These are phyloP conservation scores for Oryza meyeriana DNA, from an alignment of 176 grass and related monocot species.

Conservation along the genomic window DNA sequence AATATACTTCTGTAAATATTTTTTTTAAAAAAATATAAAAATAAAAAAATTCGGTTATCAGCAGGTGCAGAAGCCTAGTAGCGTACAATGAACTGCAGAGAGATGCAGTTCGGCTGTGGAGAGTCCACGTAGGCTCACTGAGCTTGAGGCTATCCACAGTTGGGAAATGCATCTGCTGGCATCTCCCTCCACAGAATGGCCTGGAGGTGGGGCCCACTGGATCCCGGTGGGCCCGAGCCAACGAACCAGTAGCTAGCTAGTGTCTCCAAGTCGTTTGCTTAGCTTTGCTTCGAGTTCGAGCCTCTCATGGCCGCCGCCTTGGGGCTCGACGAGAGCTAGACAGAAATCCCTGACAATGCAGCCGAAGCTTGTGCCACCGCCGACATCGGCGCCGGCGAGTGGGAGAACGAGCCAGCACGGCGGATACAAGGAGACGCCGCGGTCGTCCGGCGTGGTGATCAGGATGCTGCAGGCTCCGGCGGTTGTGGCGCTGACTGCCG, in stretches of 20 bases:
- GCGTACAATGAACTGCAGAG: background rate
- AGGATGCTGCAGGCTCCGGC: slow-evolving; percentile 49
- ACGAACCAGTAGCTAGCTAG: background rate
- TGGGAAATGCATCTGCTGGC: background rate
- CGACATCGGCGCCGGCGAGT: background rate
- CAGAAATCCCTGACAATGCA: background rate
- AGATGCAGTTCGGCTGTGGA: background rate
- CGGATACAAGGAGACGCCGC: background rate
- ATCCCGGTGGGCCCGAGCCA: background rate
- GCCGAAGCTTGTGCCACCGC: background rate
- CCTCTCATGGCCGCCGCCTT: background rate
- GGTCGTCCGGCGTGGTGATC: background rate
- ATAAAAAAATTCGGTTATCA: no score
- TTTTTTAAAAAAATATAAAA: no score
- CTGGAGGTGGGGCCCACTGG: background rate
- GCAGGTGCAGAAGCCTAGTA: no score
- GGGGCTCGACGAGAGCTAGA: background rate
- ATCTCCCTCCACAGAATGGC: background rate
- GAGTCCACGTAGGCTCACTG: slow-evolving; percentile 21
- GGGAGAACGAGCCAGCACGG: background rate
- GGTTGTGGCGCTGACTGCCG: slow-evolving; percentile 29
- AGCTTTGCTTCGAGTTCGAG: background rate
- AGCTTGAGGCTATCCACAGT: background rate
- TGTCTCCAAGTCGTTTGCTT: background rate
- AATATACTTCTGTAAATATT: no score